phyloP scores from a whole-genome alignment of 129 eudicot species.

The Tanacetum coccineum region DNA sequence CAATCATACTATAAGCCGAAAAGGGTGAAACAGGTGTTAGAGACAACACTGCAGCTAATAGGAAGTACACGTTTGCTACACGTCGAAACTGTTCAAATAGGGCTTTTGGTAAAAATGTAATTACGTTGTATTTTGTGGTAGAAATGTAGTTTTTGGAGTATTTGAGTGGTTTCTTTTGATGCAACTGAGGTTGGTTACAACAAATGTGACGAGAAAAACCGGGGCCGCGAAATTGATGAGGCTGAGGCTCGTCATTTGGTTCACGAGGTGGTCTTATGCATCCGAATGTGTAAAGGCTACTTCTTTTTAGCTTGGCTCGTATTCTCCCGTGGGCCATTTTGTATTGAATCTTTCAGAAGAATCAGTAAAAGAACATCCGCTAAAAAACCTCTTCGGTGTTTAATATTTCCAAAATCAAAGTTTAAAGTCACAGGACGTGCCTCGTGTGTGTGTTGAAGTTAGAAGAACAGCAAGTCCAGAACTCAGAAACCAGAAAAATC shows the following conservation, averaged over 20 bases:
- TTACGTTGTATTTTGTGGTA: conserved; percentile 83
- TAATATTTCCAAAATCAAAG: conserved; percentile 10
- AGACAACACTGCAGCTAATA: conserved; percentile 73
- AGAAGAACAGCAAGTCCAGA: conserved; percentile 22
- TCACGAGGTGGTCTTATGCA: conserved; percentile 47
- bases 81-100: conserved; percentile 96
- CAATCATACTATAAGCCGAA: conserved; percentile 81
- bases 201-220: conserved; percentile 72
- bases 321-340: conserved; percentile 78
- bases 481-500: conserved; percentile 16
- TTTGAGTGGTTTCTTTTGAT: conserved; percentile 69
- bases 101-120: conserved; percentile 88
- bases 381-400: conserved; percentile 14
- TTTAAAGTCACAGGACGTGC: not conserved
- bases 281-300: conserved; percentile 82
- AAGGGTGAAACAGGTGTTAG: conserved; percentile 85
- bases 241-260: conserved; percentile 51
- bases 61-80: conserved; percentile 91
- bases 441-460: not conserved
- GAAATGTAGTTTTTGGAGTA: conserved; percentile 81
- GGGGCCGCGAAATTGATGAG: conserved; percentile 60
- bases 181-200: conserved; percentile 76
- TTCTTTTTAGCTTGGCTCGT: conserved; percentile 70
- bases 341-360: not conserved
- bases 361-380: conserved; percentile 21